These are phyloP conservation scores for Rheum nobile DNA, from an alignment of 148 eudicot species.

Conservation along the genomic window DNA sequence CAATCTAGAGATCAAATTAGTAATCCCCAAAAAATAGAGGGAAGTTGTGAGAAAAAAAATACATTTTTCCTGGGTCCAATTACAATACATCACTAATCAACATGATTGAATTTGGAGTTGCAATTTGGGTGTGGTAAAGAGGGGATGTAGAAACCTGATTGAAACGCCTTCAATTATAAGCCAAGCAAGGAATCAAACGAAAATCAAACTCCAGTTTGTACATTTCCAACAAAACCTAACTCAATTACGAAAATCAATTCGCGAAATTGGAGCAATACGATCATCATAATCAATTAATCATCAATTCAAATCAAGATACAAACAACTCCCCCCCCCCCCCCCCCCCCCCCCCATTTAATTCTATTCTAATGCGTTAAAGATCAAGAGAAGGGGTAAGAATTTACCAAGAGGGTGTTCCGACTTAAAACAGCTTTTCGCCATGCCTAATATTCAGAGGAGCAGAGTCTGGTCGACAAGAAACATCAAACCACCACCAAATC, in stretches of 20 bases:
- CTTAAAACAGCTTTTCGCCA: constrained; percentile 33
- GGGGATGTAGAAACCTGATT: not conserved
- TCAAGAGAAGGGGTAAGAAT: not conserved
- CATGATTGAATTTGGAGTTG: not conserved
- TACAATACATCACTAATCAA: not conserved
- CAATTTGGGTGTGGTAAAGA: not conserved
- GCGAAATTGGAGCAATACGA: constrained; percentile 2
- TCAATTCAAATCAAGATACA: constrained; percentile 4
- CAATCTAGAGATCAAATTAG: not conserved
- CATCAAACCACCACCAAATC: not conserved
- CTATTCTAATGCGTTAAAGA: not conserved
- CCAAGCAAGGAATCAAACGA: not conserved
- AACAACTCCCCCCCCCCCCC: not conserved
- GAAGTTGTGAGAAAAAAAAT: not conserved
- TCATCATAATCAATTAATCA: constrained; percentile 6
- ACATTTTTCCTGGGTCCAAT: not conserved
- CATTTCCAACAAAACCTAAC: constrained; percentile 1
- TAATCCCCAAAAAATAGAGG: not conserved
- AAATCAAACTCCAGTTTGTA: not conserved
- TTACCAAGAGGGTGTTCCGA: constrained; percentile 29
- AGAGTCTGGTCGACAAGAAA: not conserved
- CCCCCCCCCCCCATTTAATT: no score
- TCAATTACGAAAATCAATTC: not conserved
- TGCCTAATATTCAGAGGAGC: not conserved
- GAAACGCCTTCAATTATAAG: not conserved